Evolutionary conservation across 176 grass and related monocot genomes (phyloP).

Genomic region (Carex cristatella): DNA sequence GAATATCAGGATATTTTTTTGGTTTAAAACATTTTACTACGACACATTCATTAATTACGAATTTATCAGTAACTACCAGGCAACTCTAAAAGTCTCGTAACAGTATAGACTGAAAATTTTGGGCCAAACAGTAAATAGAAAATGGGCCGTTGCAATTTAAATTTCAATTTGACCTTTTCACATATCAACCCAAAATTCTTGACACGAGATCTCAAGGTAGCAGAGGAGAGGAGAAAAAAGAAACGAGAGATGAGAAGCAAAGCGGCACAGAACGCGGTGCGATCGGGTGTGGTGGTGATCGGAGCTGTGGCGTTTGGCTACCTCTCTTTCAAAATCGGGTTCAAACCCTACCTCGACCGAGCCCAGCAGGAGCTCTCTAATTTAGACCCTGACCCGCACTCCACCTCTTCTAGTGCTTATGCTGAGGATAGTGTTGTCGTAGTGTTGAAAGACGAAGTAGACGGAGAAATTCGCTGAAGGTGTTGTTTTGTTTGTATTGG

Average conservation of each 20-base stretch:
- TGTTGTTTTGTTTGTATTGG: not conserved
- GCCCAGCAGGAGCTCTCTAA: constrained; percentile 44
- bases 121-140: not conserved
- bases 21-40: too few relatives aligned
- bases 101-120: not conserved
- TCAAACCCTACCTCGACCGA: constrained; percentile 84
- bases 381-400: constrained; percentile 4
- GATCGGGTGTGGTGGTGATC: constrained; percentile 75
- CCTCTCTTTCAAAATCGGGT: constrained; percentile 73
- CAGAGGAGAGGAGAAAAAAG: not conserved
- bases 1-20: too few relatives aligned
- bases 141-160: not conserved
- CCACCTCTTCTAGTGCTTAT: not conserved
- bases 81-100: too few relatives aligned
- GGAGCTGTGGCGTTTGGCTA: constrained; percentile 65
- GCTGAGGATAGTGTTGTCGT: not conserved
- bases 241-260: constrained; percentile 19
- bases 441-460: constrained; percentile 8
- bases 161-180: not conserved
- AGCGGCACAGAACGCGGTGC: constrained; percentile 57
- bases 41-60: too few relatives aligned
- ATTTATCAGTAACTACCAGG: too few relatives aligned
- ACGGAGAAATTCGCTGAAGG: not conserved
- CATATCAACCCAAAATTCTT: not conserved
- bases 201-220: not conserved